Conservation (phyloP, 306 rosid genomes). For the Hylodesmum podocarpum region DNA sequence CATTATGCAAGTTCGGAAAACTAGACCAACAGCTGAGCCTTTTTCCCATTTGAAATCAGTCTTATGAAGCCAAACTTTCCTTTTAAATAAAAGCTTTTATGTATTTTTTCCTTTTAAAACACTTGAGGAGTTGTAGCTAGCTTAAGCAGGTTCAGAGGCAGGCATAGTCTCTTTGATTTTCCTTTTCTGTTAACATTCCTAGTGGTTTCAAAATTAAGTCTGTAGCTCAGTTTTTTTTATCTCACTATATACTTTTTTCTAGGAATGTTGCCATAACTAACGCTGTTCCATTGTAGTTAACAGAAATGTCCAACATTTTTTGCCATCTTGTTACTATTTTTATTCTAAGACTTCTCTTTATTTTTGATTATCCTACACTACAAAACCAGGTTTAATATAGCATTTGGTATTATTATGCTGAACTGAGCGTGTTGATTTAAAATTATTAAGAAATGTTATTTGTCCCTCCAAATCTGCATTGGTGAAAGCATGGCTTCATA, state of each 20-base stretch:
- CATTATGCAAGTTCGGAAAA: background rate
- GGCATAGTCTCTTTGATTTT: background rate
- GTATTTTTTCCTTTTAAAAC: background rate
- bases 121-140: background rate
- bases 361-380: too few relatives aligned
- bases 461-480: too few relatives aligned
- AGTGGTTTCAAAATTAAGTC: background rate
- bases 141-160: background rate
- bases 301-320: background rate
- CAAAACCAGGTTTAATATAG: too few relatives aligned
- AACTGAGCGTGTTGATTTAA: too few relatives aligned
- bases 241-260: background rate
- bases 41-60: background rate
- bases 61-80: background rate
- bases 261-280: too few relatives aligned
- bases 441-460: too few relatives aligned
- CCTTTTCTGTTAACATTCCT: background rate
- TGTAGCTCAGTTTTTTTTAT: background rate
- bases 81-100: background rate
- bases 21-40: background rate
- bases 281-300: background rate
- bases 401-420: too few relatives aligned
- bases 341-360: too few relatives aligned
- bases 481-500: background rate
- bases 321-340: background rate